Evolutionary conservation across 768 basidiomycete genomes (phyloP), one percentile per base, ranked within the genome.

Genomic region (Pleurotus ostreatus): DNA sequence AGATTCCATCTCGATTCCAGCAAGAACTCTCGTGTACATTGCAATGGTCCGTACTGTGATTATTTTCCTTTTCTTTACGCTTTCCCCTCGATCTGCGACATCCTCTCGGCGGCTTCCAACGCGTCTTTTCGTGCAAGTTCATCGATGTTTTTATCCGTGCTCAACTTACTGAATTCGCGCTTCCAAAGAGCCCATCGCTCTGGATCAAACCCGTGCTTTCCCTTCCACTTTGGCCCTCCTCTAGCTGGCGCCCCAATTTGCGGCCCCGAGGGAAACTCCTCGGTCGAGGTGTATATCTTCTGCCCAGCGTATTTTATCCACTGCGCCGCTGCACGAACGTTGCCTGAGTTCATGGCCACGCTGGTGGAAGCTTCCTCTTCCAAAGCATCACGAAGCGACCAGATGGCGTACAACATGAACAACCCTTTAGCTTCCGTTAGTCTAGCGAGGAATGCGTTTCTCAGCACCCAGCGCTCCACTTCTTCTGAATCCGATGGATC

Each of bases 341-440:
- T 53, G 51, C 34, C 34, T 2, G 51, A 53, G 12, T 53, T 53
- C 39, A 22, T 25, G 20, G 20, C 51, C 7, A 23, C 23, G 15
- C 23, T 38, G 11, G 20, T 22, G 22, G 15, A 37, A 16, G 23
- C 6, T 25, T 53, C 51, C n/a, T 53, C 51, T n/a, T 53, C 51
- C 18, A 53, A 25, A 6, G 51, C 51, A 12, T 41, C 39, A 18
- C 51, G 51, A 23, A 53, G n/a, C 5, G 51, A 15, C 51, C 51
- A 53, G 12, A 53, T 53, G 18, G 51, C 51, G 39, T 53, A 53
- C 11, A 53, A 23, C 51, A 53, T 53, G 39, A 53, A 53, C 23
- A 37, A 3, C 15, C 22, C 18, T 20, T 53, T 41, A 0, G 51
- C 51, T 11, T 41, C 38, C 15, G 37, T 53, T 1, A 53, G 38